These are phyloP conservation scores for Triticum dicoccoides DNA, from an alignment of 176 grass and related monocot species.

Conservation along the genomic window DNA sequence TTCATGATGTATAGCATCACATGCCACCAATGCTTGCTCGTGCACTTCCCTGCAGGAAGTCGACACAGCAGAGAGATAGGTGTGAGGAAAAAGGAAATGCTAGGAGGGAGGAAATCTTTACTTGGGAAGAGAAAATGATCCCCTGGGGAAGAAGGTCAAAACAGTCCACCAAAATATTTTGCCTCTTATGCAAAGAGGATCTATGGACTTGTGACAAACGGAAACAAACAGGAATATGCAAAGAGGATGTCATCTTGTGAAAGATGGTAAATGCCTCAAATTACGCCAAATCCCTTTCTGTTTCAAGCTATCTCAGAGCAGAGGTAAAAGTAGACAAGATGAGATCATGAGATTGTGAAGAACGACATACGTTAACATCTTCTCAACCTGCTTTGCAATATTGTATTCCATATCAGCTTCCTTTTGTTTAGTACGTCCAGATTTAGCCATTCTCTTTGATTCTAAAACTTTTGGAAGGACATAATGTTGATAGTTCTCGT, in stretches of 20 bases:
- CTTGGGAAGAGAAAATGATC: not conserved
- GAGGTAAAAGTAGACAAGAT: constrained; percentile 12
- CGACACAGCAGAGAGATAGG: not conserved
- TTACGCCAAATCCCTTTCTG: constrained; percentile 30
- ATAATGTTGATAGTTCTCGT: constrained; percentile 94
- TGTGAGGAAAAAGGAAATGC: not conserved
- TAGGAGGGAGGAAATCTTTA: not conserved
- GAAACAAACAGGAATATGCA: not conserved
- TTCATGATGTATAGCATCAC: constrained; percentile 87
- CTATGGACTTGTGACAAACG: not conserved
- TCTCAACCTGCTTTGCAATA: constrained; percentile 97
- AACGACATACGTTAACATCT: constrained; percentile 87
- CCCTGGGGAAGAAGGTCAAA: not conserved
- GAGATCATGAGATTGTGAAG: constrained; percentile 8
- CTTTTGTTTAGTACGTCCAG: constrained; percentile 96
- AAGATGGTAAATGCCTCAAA: constrained; percentile 6
- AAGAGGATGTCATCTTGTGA: too few species aligned
- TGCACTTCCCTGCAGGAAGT: constrained; percentile 79
- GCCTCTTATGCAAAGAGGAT: not conserved
- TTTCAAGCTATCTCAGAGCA: constrained; percentile 12
- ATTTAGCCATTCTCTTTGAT: constrained; percentile 97
- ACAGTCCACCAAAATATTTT: not conserved
- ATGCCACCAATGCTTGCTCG: constrained; percentile 75
- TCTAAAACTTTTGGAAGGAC: constrained; percentile 95
- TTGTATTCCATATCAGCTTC: constrained; percentile 99